Evolutionary conservation across 2,329 filamentous ascomycete species (phyloP).

Genomic region (Neonectria faginata): DNA sequence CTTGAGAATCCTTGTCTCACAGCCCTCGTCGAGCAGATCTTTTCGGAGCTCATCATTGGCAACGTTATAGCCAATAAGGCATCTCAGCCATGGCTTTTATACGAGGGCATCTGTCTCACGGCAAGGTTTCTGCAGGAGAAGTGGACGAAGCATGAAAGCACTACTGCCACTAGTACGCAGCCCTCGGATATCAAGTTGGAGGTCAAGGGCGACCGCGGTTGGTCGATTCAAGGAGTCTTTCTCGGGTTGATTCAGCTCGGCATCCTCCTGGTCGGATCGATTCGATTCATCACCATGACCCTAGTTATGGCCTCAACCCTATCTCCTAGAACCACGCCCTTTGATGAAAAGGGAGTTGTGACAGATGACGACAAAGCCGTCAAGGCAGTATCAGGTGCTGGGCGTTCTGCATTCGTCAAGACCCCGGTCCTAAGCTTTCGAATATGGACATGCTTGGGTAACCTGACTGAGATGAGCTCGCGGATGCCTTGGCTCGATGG

Average conservation of each 20-base stretch:
- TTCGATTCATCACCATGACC: constrained; percentile 74
- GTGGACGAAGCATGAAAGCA: constrained; percentile 37
- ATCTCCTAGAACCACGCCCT: constrained; percentile 61
- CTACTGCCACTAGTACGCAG: constrained; percentile 31
- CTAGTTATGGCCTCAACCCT: constrained; percentile 76
- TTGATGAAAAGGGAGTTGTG: constrained; percentile 41
- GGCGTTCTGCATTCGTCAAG: constrained; percentile 49
- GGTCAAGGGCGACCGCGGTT: constrained; percentile 42
- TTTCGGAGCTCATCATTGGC: constrained; percentile 90
- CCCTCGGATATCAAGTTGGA: constrained; percentile 24
- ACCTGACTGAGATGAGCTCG: constrained; percentile 76
- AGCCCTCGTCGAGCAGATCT: constrained; percentile 84
- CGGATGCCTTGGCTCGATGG: constrained; percentile 94
- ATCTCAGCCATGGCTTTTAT: constrained; percentile 89
- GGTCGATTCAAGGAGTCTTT: constrained; percentile 63
- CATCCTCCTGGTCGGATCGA: constrained; percentile 67
- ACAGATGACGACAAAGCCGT: constrained; percentile 40
- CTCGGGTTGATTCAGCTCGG: constrained; percentile 67
- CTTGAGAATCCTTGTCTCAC: constrained; percentile 88
- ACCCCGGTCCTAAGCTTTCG: constrained; percentile 81
- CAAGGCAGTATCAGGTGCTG: constrained; percentile 27
- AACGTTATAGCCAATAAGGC: constrained; percentile 83
- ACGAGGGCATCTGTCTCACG: constrained; percentile 83
- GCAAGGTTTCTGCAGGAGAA: constrained; percentile 56
- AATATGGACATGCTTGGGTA: constrained; percentile 79